A percentile compares a stretch with the other conserved stretches of the same genome.
These are phyloP conservation scores for Corallochytrium limacisporum DNA, from an alignment of 78 protist genomes.

Conservation along the genomic window DNA sequence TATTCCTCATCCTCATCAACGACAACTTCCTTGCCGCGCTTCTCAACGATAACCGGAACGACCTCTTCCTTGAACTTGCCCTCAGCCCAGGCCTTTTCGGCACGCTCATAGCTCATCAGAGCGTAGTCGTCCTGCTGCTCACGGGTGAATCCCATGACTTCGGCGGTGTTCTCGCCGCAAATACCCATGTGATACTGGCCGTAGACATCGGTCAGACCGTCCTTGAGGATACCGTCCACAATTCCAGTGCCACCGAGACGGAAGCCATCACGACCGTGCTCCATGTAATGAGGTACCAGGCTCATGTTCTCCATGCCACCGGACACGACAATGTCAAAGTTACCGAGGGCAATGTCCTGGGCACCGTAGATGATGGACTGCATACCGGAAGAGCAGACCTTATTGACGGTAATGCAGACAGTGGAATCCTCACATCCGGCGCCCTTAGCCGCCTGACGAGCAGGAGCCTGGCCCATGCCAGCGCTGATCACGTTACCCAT, in stretches of 20 bases:
- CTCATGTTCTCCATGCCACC: slow-evolving; percentile 98
- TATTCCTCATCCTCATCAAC: slow-evolving; percentile 65
- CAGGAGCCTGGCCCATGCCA: slow-evolving; percentile 69
- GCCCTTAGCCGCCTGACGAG: slow-evolving; percentile 66
- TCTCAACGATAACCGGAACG: slow-evolving; percentile 41
- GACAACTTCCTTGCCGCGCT: neutral
- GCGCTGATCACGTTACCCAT: slow-evolving; percentile 79
- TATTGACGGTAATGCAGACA: slow-evolving; percentile 50
- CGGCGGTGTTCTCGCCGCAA: slow-evolving; percentile 79
- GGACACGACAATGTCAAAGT: slow-evolving; percentile 44
- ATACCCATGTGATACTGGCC: slow-evolving; percentile 70
- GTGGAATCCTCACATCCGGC: slow-evolving; percentile 48
- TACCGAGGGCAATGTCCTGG: slow-evolving; percentile 65
- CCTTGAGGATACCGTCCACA: slow-evolving; percentile 62
- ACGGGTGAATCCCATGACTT: slow-evolving; percentile 57
- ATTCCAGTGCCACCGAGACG: slow-evolving; percentile 46
- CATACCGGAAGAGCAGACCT: slow-evolving; percentile 95
- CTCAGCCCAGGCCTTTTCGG: slow-evolving; percentile 24
- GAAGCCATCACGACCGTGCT: slow-evolving; percentile 49
- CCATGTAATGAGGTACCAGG: slow-evolving; percentile 71
- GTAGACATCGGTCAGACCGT: slow-evolving; percentile 88
- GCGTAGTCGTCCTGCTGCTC: slow-evolving; percentile 79
- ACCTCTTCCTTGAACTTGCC: slow-evolving; percentile 46
- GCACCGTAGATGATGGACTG: slow-evolving; percentile 84
- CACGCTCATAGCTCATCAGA: slow-evolving; percentile 50